Base-by-base conservation (phyloP, 2,329 filamentous ascomycete species). In the Phialophora verrucosa region DNA sequence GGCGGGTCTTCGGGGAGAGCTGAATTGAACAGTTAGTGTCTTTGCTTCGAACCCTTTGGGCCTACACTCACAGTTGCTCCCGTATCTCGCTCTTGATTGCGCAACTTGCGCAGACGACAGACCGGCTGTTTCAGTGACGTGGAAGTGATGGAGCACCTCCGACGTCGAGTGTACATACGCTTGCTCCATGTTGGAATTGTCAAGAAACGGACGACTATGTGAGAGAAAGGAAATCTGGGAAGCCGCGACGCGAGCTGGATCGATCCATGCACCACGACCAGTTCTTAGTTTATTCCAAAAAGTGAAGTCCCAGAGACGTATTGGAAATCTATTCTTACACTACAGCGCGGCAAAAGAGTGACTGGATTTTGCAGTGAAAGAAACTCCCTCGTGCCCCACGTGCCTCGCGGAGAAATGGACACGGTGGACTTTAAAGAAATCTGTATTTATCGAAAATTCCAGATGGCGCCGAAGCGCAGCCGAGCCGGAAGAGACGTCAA, bases 1-100 rank as follows among this genome's bases (percentile, higher is more conserved):
- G 95, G 93, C 62, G 95, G 95, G 71, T 99, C 95, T 82, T 99
- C 95, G 54, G 88, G 86, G 63, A 92, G 84, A 64, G 89, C 89
- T 91, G 69, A 58, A 63, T 63, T 32, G 64, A 70, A 44, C 53
- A 64, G 66, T 75, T 69, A 74, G 57, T 50, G 38, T 20, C 38
- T 8, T 42, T n/a, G 38, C 14, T 44, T n/a, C n/a, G 2, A 32
- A 58, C 4, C 25, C 20, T 32, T 31, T 59, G 47, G 35, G 23
- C 25, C 53, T 58, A 55, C 32, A 76, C 78, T 73, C 76, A 87
- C 84, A 83, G 77, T 87, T 87, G 58, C 78, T 81, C 67, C 85
- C 85, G 77, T 85, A 77, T 73, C 82, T 83, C 69, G 81, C 70
- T 70, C 81, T 78, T 65, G 78, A 76, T 64, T 78, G 75, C 55